Evolutionary conservation across 345 rosid species (phyloP).

Genomic region (Chamaenerion angustifolium): DNA sequence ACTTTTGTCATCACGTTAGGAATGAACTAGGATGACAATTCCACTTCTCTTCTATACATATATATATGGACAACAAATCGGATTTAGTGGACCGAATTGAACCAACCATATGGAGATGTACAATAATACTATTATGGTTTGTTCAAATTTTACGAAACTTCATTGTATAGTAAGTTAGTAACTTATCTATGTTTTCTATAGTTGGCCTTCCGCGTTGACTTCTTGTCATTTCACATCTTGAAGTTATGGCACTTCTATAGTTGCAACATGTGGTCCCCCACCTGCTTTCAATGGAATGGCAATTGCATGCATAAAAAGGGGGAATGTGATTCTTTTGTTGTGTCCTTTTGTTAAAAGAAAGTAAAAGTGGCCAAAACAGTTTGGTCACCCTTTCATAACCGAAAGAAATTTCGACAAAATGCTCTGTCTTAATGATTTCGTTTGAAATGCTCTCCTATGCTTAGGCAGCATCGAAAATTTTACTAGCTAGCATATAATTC

Average conservation of each 20-base stretch:
- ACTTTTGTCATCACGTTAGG: constrained; percentile 12
- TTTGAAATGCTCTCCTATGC: constrained; percentile 9
- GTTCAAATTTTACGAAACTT: too few species aligned
- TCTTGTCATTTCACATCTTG: not conserved
- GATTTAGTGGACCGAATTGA: too few species aligned
- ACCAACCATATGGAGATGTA: too few species aligned
- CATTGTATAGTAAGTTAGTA: too few species aligned
- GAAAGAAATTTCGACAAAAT: constrained; percentile 4
- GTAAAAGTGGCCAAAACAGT: not conserved
- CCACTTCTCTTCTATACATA: not conserved
- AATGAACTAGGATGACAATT: not conserved
- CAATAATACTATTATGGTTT: too few species aligned
- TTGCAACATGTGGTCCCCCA: not conserved
- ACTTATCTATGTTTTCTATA: not conserved
- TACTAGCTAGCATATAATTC: constrained; percentile 1
- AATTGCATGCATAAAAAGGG: not conserved
- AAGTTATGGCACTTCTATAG: not conserved
- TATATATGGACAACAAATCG: too few species aligned
- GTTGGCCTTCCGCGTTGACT: not conserved
- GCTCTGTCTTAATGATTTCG: constrained; percentile 6
- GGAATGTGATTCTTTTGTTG: constrained; percentile 8
- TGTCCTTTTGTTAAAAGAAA: constrained; percentile 5
- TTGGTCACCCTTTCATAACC: constrained; percentile 6
- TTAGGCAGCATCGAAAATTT: not conserved
- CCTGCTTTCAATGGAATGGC: too few species aligned